phyloP scores from a whole-genome alignment of 2,329 filamentous ascomycete genomes.

The Penicillium paneum region DNA sequence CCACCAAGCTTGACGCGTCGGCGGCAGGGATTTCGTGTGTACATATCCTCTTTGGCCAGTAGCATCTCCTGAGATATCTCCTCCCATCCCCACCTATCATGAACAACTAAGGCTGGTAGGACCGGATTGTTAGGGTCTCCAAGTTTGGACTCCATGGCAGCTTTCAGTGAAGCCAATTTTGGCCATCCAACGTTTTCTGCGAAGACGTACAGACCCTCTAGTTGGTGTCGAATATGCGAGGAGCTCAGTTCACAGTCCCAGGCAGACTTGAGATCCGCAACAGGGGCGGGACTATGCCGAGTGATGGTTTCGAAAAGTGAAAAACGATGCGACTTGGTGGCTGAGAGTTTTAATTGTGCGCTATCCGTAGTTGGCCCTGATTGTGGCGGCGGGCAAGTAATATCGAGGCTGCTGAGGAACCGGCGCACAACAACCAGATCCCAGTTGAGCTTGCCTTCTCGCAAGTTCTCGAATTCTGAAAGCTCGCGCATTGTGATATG shows the following conservation, averaged over 20 bases:
- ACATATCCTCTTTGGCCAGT: conserved; percentile 29
- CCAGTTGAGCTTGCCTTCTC: conserved; percentile 55
- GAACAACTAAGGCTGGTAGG: conserved; percentile 10
- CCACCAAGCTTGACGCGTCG: conserved; percentile 30
- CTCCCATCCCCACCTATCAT: conserved; percentile 8
- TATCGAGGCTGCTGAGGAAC: conserved; percentile 52
- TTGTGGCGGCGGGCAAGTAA: conserved; percentile 26
- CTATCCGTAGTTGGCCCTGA: conserved; percentile 3
- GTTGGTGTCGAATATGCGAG: conserved; percentile 40
- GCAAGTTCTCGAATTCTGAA: conserved; percentile 45
- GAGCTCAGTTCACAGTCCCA: conserved; percentile 40
- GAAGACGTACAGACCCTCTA: conserved; percentile 52
- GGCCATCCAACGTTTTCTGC: conserved; percentile 53
- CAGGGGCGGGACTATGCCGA: conserved; percentile 16
- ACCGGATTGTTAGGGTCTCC: conserved; percentile 17
- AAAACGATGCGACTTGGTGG: conserved; percentile 16
- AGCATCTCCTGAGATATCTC: conserved; percentile 7
- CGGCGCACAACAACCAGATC: conserved; percentile 53
- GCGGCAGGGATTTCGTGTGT: conserved; percentile 28
- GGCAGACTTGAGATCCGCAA: conserved; percentile 22
- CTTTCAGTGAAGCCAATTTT: conserved; percentile 37
- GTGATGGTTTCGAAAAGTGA: conserved; percentile 26
- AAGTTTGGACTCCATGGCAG: conserved; percentile 38
- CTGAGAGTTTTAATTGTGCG: neutral
- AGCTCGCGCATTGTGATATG: conserved; percentile 45